Base-by-base conservation (phyloP, 306 rosid species). In the Aeschynomene evenia region DNA sequence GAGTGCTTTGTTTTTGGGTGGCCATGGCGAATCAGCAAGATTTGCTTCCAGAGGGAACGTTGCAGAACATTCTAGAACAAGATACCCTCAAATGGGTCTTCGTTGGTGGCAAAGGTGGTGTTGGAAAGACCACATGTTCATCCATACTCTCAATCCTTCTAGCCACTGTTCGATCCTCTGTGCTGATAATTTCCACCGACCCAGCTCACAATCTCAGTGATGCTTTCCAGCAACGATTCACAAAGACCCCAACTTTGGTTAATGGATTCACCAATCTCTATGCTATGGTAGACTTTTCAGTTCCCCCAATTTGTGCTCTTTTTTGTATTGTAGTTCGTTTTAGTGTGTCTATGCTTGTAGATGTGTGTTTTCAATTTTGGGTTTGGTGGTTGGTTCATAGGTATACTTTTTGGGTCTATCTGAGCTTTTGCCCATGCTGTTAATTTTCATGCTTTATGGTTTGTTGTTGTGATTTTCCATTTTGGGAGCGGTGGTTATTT, bases 191-290 rank as follows among this genome's bases (percentile, higher is more conserved):
- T 74, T 94, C 98, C 78, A 94, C 98, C 71, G 98, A 94, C 78
- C 98, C 98, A 4, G 98, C 98, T 72, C 98, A 94, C 79, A 94
- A 94, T 64, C 98, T 94, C 61, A 94, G 98, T 83, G 98, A 94
- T 59, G 98, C 98, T 21, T 94, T 94, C 61, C 98, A 90, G 75
- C 98, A 94, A 64, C 85, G 96, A 3, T 91, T 94, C 84, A 94
- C 98, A 22, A 94, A 85, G 86, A 42, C 83, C 37, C 98, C 98
- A 19, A 90, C 96, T 77, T 66, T 94, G 85, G 98, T 94, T 54
- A 85, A 90, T 62, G 97, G 98, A 6, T 94, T 94, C 84, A 52
- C 88, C 73, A 94, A 95, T 82, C 97, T 95, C 46, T 91, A 81
- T 66, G 99, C 99, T 1, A 87, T 95, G 99, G 99, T 94, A 49